Evolutionary conservation across 2,329 filamentous ascomycete genomes (phyloP).

Genomic region (Colletotrichum sp.): DNA sequence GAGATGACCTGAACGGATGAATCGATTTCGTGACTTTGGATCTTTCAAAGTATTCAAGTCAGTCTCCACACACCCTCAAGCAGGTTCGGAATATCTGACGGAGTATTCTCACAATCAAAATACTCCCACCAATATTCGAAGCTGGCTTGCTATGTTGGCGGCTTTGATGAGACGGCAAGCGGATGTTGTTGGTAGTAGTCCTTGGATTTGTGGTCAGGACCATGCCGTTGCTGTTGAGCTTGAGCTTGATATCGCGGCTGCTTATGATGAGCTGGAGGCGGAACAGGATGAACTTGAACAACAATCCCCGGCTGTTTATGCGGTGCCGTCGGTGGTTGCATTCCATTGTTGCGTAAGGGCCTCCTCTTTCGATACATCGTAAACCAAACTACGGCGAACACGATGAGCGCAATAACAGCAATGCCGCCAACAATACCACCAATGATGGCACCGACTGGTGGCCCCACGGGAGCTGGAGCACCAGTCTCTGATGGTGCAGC

Average conservation of each 20-base stretch:
- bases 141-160: rapidly evolving
- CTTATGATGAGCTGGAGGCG: neutral
- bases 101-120: rapidly evolving
- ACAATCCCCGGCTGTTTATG: neutral
- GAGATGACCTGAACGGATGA: rapidly evolving
- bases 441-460: slow-evolving; percentile 35
- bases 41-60: rapidly evolving
- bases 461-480: neutral
- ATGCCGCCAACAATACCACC: slow-evolving; percentile 41
- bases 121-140: neutral
- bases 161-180: rapidly evolving
- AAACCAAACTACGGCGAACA: slow-evolving; percentile 29
- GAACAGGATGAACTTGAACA: neutral
- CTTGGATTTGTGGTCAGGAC: neutral
- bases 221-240: neutral
- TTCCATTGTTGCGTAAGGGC: neutral
- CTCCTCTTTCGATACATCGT: slow-evolving; percentile 27
- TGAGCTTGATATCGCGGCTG: neutral
- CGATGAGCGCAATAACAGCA: slow-evolving; percentile 32
- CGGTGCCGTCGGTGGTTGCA: neutral
- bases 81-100: rapidly evolving
- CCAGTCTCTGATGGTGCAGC: neutral
- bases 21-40: neutral
- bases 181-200: neutral
- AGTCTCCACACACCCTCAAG: rapidly evolving